Base-by-base conservation (phyloP, 257 asterid species). In the Pogostemon cablin region DNA sequence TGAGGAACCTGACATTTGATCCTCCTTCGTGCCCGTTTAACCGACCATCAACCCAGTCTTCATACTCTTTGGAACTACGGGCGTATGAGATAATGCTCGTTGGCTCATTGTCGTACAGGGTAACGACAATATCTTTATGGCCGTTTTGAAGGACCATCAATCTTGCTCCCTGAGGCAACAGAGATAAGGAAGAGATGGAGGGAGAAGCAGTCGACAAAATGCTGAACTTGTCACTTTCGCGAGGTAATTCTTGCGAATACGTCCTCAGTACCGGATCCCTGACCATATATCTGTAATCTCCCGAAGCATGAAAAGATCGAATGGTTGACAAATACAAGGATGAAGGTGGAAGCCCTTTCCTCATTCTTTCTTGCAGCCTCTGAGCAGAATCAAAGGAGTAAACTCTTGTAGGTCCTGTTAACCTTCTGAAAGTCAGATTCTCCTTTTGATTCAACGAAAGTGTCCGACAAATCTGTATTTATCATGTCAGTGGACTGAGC, bases 281-380 rank as follows among this genome's bases (percentile, higher is more conserved):
- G 54, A 91, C 81, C 99, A 91, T 91, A 79, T 82, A 52, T 69
- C 84, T 77, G 79, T 81, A 95, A 47, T 95, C 96, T 12, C 98
- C 98, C 56, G 91, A 95, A 68, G 96, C 96, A 72, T 95, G 96
- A 74, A 95, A 95, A 70, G 98, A 88, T 61, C 87, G 85, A 58
- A 79, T 59, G 3, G 80, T 81, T 0, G 87, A 78, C 72, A 91
- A 78, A 77, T 88, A 84, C 81, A 78, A 65, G 2, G 91, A 85
- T 46, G 95, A 82, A 74, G 96, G 90, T 0, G 90, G 88, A 54
- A 86, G 86, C 25, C 86, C 96, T 84, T 83, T 90, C n/a, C 52
- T 72, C 3, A 79, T 78, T 79, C 91, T 72, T 69, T 95, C 99
- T 80, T 80, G 90, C 68, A 85, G 84, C 72, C 92, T 86, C 82